Evolutionary conservation across 371 early-diverging fungal genomes (phyloP).

Genomic region (Mucor lusitanicus): DNA sequence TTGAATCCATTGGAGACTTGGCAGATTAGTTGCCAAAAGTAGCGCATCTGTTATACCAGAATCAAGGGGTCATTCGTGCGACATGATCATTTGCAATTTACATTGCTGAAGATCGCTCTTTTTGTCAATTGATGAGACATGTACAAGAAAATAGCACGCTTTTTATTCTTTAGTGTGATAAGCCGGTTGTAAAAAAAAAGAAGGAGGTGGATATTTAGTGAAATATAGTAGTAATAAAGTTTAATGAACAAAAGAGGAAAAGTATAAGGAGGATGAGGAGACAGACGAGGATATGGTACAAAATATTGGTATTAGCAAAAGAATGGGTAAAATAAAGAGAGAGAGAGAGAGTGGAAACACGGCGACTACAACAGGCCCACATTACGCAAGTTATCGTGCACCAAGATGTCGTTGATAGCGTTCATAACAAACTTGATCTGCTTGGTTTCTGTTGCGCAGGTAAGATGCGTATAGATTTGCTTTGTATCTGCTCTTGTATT

Average conservation of each 20-base stretch:
- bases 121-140: background rate
- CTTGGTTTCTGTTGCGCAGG: conserved; percentile 70
- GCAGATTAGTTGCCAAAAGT: background rate
- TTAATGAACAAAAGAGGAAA: background rate
- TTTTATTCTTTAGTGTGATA: background rate
- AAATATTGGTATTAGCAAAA: background rate
- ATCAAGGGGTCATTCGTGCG: background rate
- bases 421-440: conserved; percentile 79
- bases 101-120: background rate
- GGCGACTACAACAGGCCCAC: conserved; percentile 59
- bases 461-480: conserved; percentile 56
- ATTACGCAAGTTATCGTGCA: conserved; percentile 64
- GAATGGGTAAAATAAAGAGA: background rate
- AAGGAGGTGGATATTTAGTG: background rate
- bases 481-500: conserved; percentile 46
- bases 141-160: background rate
- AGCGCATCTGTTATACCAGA: too few species aligned
- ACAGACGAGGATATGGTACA: background rate
- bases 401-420: conserved; percentile 76
- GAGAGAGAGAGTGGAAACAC: background rate
- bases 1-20: too few species aligned
- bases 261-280: background rate
- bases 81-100: background rate
- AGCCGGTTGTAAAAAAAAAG: background rate
- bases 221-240: background rate